Evolutionary conservation across 1,139 yeast species (phyloP).

Genomic region (Lodderomyces jiufengensis): DNA sequence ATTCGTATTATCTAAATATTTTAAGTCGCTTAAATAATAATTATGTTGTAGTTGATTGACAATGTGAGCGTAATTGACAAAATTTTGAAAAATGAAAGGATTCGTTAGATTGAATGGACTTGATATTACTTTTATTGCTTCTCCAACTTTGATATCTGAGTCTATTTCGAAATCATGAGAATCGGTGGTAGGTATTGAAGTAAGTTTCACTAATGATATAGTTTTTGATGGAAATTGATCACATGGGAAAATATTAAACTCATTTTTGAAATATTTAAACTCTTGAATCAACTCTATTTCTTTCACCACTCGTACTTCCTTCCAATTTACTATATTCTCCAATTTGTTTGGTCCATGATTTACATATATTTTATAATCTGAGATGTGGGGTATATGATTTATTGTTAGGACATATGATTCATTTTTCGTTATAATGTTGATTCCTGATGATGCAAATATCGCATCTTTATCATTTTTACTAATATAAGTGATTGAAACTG

Average conservation of each 20-base stretch:
- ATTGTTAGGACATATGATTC: conserved; percentile 18
- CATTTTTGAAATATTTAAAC: conserved; percentile 18
- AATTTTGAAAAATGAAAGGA: conserved; percentile 52
- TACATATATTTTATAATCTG: conserved; percentile 16
- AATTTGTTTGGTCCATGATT: conserved; percentile 14
- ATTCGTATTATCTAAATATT: conserved; percentile 62
- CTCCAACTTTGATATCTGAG: conserved; percentile 6
- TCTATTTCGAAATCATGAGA: background rate
- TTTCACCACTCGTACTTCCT: conserved; percentile 4
- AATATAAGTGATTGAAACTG: conserved; percentile 27
- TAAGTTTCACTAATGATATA: conserved; percentile 3
- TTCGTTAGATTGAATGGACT: conserved; percentile 61
- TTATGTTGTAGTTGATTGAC: conserved; percentile 19
- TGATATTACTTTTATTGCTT: conserved; percentile 27
- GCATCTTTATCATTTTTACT: conserved; percentile 14
- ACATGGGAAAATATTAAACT: conserved; percentile 29
- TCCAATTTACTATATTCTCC: background rate
- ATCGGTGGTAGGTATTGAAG: background rate
- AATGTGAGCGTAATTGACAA: conserved; percentile 44
- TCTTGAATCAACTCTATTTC: conserved; percentile 2
- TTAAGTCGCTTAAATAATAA: conserved; percentile 48
- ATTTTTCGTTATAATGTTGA: conserved; percentile 18
- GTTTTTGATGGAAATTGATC: conserved; percentile 13
- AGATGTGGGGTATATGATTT: conserved; percentile 16
- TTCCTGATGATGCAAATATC: conserved; percentile 25